phyloP scores from a whole-genome alignment of 164 flowering plant species.

The Macadamia integrifolia region DNA sequence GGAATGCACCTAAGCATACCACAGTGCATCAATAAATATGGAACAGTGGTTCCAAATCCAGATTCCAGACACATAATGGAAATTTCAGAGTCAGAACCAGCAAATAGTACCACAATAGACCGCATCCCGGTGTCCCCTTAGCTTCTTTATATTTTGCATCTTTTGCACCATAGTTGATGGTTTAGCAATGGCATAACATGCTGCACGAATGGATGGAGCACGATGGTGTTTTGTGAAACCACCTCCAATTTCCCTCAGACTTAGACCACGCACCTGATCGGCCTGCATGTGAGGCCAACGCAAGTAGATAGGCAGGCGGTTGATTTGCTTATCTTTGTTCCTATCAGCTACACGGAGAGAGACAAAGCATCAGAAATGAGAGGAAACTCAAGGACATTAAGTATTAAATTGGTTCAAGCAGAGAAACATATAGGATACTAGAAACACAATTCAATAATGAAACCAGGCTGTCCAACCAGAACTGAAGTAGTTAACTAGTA shows the following conservation, averaged over 20 bases:
- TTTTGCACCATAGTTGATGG: conserved; percentile 87
- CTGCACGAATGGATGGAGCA: conserved; percentile 85
- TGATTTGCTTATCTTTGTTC: conserved; percentile 26
- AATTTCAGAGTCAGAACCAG: neutral
- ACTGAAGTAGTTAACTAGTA: no score
- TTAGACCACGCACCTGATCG: conserved; percentile 82
- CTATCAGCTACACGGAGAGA: conserved; percentile 45
- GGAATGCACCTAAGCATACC: no score
- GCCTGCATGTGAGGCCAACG: conserved; percentile 97
- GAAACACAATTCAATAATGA: neutral
- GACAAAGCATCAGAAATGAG: neutral
- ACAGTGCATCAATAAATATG: no score
- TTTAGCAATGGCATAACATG: conserved; percentile 92
- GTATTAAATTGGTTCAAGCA: neutral
- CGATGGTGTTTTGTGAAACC: conserved; percentile 92
- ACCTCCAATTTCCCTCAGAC: conserved; percentile 94
- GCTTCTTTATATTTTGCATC: conserved; percentile 80
- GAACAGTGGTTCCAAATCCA: no score
- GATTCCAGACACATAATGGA: no score
- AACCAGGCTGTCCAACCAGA: neutral
- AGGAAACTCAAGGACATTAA: neutral
- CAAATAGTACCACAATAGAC: conserved; percentile 85
- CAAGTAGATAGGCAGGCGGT: conserved; percentile 50
- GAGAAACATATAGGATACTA: neutral
- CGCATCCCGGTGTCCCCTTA: conserved; percentile 90